Conservation (phyloP, 768 basidiomycete species). For the Termitomyces sp. region DNA sequence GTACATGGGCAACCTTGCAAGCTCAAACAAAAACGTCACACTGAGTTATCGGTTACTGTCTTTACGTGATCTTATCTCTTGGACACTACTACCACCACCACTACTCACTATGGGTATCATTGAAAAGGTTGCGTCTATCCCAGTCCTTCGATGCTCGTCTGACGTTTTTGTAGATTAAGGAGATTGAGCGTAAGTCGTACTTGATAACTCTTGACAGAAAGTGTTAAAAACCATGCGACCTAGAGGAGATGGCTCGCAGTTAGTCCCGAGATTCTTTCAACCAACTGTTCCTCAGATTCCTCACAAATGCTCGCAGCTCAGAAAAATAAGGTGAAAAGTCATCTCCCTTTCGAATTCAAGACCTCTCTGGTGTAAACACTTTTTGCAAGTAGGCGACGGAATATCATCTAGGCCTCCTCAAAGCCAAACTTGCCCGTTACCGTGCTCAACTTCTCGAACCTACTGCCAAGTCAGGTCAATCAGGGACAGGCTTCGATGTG, state of each 20-base stretch:
- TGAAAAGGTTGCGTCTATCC: conserved; percentile 63
- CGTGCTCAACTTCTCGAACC: conserved; percentile 95
- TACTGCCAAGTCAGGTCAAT: conserved; percentile 73
- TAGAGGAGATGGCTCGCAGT: conserved; percentile 99
- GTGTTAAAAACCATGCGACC: background rate
- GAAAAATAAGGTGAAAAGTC: conserved; percentile 79
- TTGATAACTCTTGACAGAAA: background rate
- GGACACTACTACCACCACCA: background rate
- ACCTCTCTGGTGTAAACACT: conserved; percentile 9
- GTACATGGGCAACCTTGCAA: conserved; percentile 8
- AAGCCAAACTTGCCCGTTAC: conserved; percentile 93
- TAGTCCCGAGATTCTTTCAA: conserved; percentile 28
- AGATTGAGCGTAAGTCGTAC: conserved; percentile 78
- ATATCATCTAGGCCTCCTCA: conserved; percentile 89
- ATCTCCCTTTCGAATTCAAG: background rate
- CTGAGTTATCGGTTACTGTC: background rate
- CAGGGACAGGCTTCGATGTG: conserved; percentile 86
- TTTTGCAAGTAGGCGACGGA: conserved; percentile 71
- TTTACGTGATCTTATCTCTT: conserved; percentile 13
- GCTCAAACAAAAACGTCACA: conserved; percentile 5
- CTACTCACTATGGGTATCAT: conserved; percentile 77
- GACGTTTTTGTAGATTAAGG: conserved; percentile 67
- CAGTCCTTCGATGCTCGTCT: background rate
- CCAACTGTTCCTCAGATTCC: conserved; percentile 1
- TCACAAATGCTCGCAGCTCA: conserved; percentile 51